Percentiles rank a stretch among this genome's conserved stretches.
These are phyloP conservation scores for Penicillium griseofulvum DNA, from an alignment of 2,329 filamentous ascomycete genomes.

Conservation along the genomic window DNA sequence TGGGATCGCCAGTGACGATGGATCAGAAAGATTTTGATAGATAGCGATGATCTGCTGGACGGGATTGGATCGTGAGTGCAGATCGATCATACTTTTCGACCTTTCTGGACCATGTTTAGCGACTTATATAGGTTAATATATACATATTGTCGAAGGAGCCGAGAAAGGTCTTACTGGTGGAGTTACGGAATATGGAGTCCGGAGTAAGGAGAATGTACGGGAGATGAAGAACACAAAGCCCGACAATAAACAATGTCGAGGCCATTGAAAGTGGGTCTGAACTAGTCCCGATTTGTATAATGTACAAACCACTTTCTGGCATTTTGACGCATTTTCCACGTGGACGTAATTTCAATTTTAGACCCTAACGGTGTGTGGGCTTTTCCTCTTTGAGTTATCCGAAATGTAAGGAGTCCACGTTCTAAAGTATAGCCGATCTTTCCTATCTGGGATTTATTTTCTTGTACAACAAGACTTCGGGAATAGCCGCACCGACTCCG, in stretches of 20 bases:
- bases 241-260: too few relatives aligned
- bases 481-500: neutral
- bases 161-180: neutral
- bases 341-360: neutral
- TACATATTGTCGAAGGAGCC: neutral
- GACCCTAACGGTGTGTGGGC: neutral
- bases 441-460: neutral
- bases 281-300: conserved; percentile 11
- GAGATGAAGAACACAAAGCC: too few relatives aligned
- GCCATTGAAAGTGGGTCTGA: neutral
- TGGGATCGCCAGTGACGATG: neutral
- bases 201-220: too few relatives aligned
- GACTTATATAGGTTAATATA: neutral
- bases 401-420: neutral
- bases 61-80: neutral
- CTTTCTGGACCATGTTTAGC: neutral
- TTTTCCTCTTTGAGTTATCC: neutral
- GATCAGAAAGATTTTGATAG: neutral
- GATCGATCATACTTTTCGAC: neutral
- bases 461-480: neutral
- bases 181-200: neutral
- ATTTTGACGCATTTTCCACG: neutral
- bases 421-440: neutral
- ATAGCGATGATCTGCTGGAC: neutral
- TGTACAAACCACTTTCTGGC: neutral